These are phyloP conservation scores for Serendipita sp. DNA, from an alignment of 768 basidiomycete genomes.

Conservation along the genomic window DNA sequence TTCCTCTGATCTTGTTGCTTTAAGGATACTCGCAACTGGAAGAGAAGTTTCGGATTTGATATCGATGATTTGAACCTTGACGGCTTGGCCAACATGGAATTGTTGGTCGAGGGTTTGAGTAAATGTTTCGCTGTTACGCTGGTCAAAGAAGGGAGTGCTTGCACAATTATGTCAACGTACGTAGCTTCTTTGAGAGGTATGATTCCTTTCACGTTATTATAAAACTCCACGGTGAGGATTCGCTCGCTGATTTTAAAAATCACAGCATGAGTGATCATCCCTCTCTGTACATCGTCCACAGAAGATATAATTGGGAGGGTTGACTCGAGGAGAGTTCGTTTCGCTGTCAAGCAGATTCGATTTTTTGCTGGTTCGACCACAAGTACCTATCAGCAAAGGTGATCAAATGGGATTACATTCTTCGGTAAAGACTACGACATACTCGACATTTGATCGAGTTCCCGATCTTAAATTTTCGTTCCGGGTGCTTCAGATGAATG, in stretches of 20 bases:
- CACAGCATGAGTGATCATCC: conserved; percentile 61
- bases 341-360: conserved; percentile 74
- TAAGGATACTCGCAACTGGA: conserved; percentile 74
- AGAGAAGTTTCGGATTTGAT: conserved; percentile 37
- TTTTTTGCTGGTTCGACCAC: conserved; percentile 66
- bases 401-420: background rate
- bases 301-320: conserved; percentile 48
- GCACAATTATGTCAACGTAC: conserved; percentile 24
- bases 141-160: background rate
- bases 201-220: conserved; percentile 69
- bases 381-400: conserved; percentile 40
- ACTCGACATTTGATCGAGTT: conserved; percentile 73
- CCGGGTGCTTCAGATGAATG: conserved; percentile 82
- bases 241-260: conserved; percentile 72
- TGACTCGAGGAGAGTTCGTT: conserved; percentile 77
- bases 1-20: conserved; percentile 34
- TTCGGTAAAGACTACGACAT: conserved; percentile 17
- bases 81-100: conserved; percentile 66
- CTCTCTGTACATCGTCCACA: conserved; percentile 50
- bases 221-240: conserved; percentile 74
- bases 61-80: conserved; percentile 64
- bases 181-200: conserved; percentile 70
- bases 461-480: conserved; percentile 76
- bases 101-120: conserved; percentile 35
- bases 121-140: conserved; percentile 41